phyloP scores from a whole-genome alignment of 2,329 filamentous ascomycete genomes.

The Emergomyces orientalis region DNA sequence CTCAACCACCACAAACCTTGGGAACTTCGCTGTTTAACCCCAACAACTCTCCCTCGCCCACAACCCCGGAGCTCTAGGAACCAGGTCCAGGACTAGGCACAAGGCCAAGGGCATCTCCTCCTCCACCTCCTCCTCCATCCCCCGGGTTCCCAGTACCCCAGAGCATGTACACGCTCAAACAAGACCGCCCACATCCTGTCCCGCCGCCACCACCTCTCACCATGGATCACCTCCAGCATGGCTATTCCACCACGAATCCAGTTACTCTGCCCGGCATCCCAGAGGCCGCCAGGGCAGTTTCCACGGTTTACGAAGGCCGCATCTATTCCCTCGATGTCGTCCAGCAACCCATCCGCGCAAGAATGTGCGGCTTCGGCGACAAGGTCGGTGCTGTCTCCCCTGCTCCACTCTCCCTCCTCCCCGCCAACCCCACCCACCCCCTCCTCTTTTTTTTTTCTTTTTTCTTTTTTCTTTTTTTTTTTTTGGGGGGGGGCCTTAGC shows the following conservation, averaged over 20 bases:
- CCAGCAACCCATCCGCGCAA: conserved; percentile 84
- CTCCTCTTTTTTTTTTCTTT: neutral
- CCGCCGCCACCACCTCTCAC: conserved; percentile 28
- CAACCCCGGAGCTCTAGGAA: too few relatives aligned
- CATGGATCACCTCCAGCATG: conserved; percentile 30
- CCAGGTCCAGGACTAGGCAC: neutral
- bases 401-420: neutral
- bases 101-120: neutral
- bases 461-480: neutral
- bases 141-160: neutral
- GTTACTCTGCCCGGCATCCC: conserved; percentile 25
- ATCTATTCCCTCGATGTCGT: conserved; percentile 62
- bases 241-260: conserved; percentile 29
- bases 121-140: neutral
- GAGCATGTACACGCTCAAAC: conserved; percentile 5
- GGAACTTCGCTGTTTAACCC: neutral
- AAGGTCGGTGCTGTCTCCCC: conserved; percentile 52
- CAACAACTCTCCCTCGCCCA: neutral
- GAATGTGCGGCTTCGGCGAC: conserved; percentile 98
- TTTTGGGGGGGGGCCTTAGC: too few relatives aligned
- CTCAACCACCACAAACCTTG: too few relatives aligned
- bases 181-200: neutral
- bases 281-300: conserved; percentile 32
- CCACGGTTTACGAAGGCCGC: conserved; percentile 35
- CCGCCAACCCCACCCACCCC: neutral